Conservation (phyloP, 2,329 filamentous ascomycete species). For the Basipetospora chlamydospora region DNA sequence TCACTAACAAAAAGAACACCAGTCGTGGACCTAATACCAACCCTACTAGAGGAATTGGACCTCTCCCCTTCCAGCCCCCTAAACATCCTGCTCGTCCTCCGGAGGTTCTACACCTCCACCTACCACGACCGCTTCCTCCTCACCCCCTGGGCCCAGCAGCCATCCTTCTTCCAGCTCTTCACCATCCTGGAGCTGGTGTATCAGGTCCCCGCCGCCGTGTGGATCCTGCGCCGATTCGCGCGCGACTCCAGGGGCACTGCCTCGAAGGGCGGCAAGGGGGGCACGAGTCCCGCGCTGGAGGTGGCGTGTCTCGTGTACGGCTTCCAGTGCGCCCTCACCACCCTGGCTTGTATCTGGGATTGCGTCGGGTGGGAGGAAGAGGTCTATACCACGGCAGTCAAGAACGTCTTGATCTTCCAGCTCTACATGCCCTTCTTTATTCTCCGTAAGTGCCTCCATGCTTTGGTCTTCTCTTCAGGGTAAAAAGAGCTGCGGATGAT, state of each 20-base stretch:
- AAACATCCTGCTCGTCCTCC: constrained; percentile 29
- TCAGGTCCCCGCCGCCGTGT: constrained; percentile 34
- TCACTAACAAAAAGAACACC: not conserved
- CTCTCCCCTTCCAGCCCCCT: constrained; percentile 25
- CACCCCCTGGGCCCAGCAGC: constrained; percentile 17
- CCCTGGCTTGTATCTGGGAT: constrained; percentile 35
- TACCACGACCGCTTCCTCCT: constrained; percentile 40
- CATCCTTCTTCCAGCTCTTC: constrained; percentile 36
- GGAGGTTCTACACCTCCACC: constrained; percentile 28
- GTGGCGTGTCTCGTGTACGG: constrained; percentile 36
- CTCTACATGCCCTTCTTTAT: constrained; percentile 37
- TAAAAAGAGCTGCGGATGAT: too few relatives aligned
- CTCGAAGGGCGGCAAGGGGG: constrained; percentile 10
- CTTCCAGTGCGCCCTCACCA: constrained; percentile 35
- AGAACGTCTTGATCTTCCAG: constrained; percentile 29
- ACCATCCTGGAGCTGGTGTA: constrained; percentile 33
- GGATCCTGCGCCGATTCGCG: constrained; percentile 27
- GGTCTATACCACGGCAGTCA: constrained; percentile 27
- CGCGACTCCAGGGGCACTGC: constrained; percentile 17
- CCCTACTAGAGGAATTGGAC: constrained; percentile 35
- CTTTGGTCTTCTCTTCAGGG: too few relatives aligned
- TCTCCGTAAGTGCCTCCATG: constrained; percentile 29
- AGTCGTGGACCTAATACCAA: constrained; percentile 39
- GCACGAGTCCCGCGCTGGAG: constrained; percentile 21
- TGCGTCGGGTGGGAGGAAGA: constrained; percentile 31